Percentiles rank a stretch among this genome's conserved stretches.
These are phyloP conservation scores for Solanum peruvianum DNA, from an alignment of 257 asterid species.

Conservation along the genomic window DNA sequence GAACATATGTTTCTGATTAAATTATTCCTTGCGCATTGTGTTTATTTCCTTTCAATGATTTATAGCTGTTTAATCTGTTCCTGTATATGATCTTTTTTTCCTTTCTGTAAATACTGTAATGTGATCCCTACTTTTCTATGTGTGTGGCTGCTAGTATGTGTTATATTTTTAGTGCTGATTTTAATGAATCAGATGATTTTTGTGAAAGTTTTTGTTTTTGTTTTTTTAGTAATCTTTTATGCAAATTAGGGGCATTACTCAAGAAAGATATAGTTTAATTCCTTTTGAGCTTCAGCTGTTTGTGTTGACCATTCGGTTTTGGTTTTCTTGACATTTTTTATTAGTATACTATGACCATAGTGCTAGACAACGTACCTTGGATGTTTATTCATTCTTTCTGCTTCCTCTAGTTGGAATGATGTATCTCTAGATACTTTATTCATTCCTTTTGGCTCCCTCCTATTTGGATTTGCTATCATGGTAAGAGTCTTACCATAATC, in stretches of 20 bases:
- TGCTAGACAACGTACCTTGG: background rate
- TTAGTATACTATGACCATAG: too few relatives aligned
- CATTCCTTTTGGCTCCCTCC: background rate
- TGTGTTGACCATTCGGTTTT: background rate
- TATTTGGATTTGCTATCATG: background rate
- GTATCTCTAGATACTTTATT: background rate
- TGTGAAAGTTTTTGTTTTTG: background rate
- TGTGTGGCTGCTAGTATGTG: background rate
- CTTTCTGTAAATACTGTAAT: background rate
- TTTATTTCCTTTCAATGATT: background rate
- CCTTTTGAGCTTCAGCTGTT: background rate
- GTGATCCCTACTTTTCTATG: background rate
- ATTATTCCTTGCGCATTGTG: background rate
- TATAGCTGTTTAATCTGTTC: background rate
- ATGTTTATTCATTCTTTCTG: background rate
- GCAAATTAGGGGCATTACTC: background rate
- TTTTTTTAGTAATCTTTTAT: background rate
- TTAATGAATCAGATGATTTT: background rate
- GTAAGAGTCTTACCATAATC: background rate
- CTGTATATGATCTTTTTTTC: background rate
- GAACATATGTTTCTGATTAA: background rate
- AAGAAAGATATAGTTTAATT: background rate
- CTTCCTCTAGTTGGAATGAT: background rate
- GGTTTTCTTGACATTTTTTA: background rate
- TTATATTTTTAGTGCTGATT: background rate